These are phyloP conservation scores for Tilletiaria anomala DNA, from an alignment of 1,284 basidiomycete species.

Conservation along the genomic window DNA sequence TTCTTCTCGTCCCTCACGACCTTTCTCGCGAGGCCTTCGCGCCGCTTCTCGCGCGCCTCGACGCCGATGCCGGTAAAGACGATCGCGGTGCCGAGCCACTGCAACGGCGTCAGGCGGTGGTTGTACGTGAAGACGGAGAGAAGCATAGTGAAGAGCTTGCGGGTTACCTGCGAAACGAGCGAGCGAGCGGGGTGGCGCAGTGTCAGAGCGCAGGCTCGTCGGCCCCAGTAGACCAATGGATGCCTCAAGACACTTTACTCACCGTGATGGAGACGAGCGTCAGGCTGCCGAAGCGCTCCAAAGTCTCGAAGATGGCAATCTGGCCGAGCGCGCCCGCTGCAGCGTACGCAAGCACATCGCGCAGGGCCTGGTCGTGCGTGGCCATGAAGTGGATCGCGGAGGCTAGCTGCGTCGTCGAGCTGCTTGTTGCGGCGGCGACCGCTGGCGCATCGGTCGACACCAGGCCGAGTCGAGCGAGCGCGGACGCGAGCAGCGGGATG, in stretches of 20 bases:
- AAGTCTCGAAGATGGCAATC: constrained; percentile 94
- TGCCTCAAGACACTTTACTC: constrained; percentile 1
- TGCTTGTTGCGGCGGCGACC: not conserved
- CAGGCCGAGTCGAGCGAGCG: not conserved
- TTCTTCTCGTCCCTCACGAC: constrained; percentile 65
- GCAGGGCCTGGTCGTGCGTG: constrained; percentile 61
- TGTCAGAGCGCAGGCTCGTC: not conserved
- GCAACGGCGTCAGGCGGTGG: constrained; percentile 65
- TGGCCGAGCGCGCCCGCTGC: constrained; percentile 84
- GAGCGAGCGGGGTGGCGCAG: not conserved
- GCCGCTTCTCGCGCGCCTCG: constrained; percentile 54
- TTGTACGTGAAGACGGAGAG: constrained; percentile 84
- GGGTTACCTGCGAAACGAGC: constrained; percentile 58
- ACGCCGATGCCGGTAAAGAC: constrained; percentile 89
- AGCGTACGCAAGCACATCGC: constrained; percentile 70
- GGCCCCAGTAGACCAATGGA: no score
- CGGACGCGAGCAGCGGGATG: constrained; percentile 10
- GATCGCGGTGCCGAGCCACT: constrained; percentile 77
- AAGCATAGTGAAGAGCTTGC: constrained; percentile 96
- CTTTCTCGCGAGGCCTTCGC: constrained; percentile 53
- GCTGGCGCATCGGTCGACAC: no score
- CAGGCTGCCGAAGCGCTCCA: constrained; percentile 85
- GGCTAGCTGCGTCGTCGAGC: not conserved
- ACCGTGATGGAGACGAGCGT: constrained; percentile 46
- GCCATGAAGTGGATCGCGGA: constrained; percentile 58